These are phyloP conservation scores for Penicillium digitatum DNA, from an alignment of 2,329 filamentous ascomycete species.

Conservation along the genomic window DNA sequence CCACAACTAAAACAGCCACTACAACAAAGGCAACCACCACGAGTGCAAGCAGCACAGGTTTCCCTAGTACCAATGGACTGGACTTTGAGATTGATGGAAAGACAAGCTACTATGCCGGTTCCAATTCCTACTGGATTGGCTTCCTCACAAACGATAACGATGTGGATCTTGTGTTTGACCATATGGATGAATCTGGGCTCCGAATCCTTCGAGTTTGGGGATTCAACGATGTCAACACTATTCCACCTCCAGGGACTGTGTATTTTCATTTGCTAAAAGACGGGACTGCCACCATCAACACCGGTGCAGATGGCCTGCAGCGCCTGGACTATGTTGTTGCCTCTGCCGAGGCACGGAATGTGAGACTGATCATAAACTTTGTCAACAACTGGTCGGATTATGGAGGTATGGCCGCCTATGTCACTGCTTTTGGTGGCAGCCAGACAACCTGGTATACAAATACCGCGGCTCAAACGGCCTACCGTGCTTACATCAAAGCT, in stretches of 20 bases:
- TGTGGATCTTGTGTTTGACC: slow-evolving; percentile 42
- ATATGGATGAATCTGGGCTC: slow-evolving; percentile 39
- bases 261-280: slow-evolving; percentile 43
- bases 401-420: slow-evolving; percentile 60
- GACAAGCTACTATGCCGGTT: slow-evolving; percentile 46
- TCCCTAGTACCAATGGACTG: slow-evolving; percentile 25
- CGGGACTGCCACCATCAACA: slow-evolving; percentile 55
- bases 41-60: slow-evolving; percentile 3
- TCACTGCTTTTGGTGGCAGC: slow-evolving; percentile 51
- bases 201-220: slow-evolving; percentile 54
- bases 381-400: slow-evolving; percentile 70
- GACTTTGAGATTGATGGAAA: slow-evolving; percentile 41
- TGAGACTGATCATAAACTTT: slow-evolving; percentile 57
- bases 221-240: slow-evolving; percentile 48
- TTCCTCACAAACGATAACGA: slow-evolving; percentile 50
- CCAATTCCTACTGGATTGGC: slow-evolving; percentile 53
- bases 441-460: slow-evolving; percentile 58
- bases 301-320: slow-evolving; percentile 58
- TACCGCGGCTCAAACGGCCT: slow-evolving; percentile 52
- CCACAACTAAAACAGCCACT: neutral
- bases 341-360: slow-evolving; percentile 55
- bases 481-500: slow-evolving; percentile 58
- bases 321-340: slow-evolving; percentile 62
- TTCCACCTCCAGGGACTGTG: slow-evolving; percentile 43
- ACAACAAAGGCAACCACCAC: slow-evolving; percentile 7